Base-by-base conservation (phyloP, 1,139 yeast genomes). In the Wickerhamiella infanticola region DNA sequence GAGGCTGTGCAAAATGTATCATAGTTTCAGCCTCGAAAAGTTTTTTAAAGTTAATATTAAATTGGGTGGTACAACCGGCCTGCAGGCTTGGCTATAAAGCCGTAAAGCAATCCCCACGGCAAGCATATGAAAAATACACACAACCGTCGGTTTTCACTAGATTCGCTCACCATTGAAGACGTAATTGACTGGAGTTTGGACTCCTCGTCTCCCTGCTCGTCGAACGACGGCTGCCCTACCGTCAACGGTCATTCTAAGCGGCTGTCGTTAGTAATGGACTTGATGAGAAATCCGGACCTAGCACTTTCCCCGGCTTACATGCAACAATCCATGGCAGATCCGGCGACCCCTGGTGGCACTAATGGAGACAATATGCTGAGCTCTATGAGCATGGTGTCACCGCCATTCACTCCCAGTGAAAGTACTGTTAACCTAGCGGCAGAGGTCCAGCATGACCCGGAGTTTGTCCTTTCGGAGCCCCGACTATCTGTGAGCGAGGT, bases 381-480 rank as follows among this genome's bases (percentile, higher is more conserved):
- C 41, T 48, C 51, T 42, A 61, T 61, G 65, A 56, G 63, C 24
- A 48, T 61, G 50, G 60, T 61, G 24, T 59, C 63, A 31, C 65
- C 65, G 8, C 63, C 64, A 8, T 56, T 60, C 47, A 60, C 64
- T 37, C 64, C 64, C 5, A 44, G 49, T 24, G 41, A 45, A 46
- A 38, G 51, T 43, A 39, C 52, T 43, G 36, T 50, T 11, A 47
- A 51, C 18, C 45, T 48, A 23, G 48, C 24, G 33, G 23, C 24
- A 5, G 31, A 35, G 29, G 24, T 26, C 25, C 27, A 41, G 13
- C 5, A 25, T 38, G 23, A 25, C 8, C 40, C 40, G 8, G 40
- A 25, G 5, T 8, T 9, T 4, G 35, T n/a, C 41, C 9, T 39
- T 4, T 4, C 27, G 6, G 33, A 23, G 18, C 26, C 38, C 26